Evolutionary conservation across 129 eudicot species (phyloP).

Genomic region (Silybum marianum): DNA sequence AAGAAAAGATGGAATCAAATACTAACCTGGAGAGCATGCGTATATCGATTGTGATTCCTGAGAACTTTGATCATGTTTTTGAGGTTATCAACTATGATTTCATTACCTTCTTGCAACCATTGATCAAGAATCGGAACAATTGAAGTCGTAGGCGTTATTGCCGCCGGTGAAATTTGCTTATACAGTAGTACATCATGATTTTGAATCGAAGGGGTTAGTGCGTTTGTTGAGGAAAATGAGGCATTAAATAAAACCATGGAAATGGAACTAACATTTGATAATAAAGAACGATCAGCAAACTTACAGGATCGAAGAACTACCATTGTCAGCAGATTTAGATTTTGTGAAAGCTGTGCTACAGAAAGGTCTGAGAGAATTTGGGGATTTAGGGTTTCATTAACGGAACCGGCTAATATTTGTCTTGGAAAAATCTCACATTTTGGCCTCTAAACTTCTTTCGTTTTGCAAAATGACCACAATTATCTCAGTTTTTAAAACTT

Average conservation of each 20-base stretch:
- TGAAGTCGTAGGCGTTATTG: not conserved
- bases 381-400: not conserved
- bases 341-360: not conserved
- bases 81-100: slow-evolving; percentile 15
- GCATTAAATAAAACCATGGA: slow-evolving; percentile 15
- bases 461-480: not conserved
- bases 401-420: not conserved
- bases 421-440: not conserved
- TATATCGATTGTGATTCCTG: slow-evolving; percentile 34
- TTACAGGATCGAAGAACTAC: slow-evolving; percentile 17
- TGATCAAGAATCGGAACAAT: slow-evolving; percentile 32
- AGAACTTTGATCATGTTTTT: slow-evolving; percentile 22
- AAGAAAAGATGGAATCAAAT: not conserved
- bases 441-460: not conserved
- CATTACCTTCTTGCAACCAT: slow-evolving; percentile 20
- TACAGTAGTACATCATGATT: not conserved
- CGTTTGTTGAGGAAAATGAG: slow-evolving; percentile 17
- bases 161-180: slow-evolving; percentile 23
- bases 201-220: not conserved
- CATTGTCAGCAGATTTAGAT: not conserved
- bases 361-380: slow-evolving; percentile 3
- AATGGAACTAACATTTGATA: not conserved
- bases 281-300: not conserved
- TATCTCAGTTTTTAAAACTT: not conserved
- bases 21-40: slow-evolving; percentile 32